Base-by-base conservation (phyloP, 331 rosid species). In the Quercus lobata region DNA sequence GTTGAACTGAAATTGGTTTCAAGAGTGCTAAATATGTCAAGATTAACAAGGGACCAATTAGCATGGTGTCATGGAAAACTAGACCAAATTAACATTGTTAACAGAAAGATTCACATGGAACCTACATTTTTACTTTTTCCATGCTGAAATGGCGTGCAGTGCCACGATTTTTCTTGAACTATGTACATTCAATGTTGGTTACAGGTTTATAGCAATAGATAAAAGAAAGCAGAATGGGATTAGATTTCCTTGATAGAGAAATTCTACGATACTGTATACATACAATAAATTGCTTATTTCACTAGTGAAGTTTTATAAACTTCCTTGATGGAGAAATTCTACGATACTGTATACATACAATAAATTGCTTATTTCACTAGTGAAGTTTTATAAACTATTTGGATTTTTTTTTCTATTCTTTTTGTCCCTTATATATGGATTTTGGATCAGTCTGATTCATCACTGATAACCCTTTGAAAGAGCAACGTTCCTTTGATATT, bases 111-210 rank as follows among this genome's bases (percentile, higher is more conserved):
- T 10, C 89, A 82, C 55, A 77, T 93, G 79, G 93, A 93, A 57
- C 92, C 98, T 71, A 83, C 90, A 2, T 88, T 90, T 84, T 76
- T 84, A 86, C 93, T 91, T 58, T 91, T 91, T 72, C 99, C 98
- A 76, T 90, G 92, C 87, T 95, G 87, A 92, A 61, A 44, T 44
- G 54, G 21, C 49, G 11, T 10, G 30, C 46, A 69, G 66, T 46
- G 21, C 19, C 80, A 57, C 19, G 24, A 14, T 70, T 69, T 60
- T 24, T 82, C 61, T 83, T 21, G 44, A 58, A 57, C 65, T 29
- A 30, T 88, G 81, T 71, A 58, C 62, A 84, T 57, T 17, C 19
- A 57, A 17, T 17, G 68, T 55, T 81, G 74, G 34, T 32, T 74
- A 57, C 57, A 81, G 29, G 79, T 35, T 56, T 68, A 75, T 49